These are phyloP conservation scores for Mycena metata DNA, from an alignment of 768 basidiomycete species.

Conservation along the genomic window DNA sequence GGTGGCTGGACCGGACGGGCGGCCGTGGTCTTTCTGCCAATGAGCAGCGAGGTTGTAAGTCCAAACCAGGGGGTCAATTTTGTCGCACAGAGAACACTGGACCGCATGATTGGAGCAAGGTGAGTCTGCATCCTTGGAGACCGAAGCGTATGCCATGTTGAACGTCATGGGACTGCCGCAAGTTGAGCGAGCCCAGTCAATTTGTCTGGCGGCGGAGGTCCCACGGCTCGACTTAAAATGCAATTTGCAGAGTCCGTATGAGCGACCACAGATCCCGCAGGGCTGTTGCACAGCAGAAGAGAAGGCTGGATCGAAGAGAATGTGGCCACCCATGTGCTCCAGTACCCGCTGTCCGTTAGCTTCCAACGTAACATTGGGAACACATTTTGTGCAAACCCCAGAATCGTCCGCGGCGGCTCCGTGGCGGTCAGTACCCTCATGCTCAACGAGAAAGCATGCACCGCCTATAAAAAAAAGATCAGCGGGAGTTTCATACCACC, in stretches of 20 bases:
- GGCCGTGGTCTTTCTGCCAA: background rate
- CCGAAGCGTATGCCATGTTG: slow-evolving; percentile 2
- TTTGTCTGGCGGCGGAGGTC: background rate
- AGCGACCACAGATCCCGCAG: background rate
- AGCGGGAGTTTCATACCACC: background rate
- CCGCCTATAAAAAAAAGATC: too few relatives aligned
- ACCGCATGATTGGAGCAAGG: slow-evolving; percentile 3
- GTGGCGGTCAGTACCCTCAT: background rate
- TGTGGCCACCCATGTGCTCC: background rate
- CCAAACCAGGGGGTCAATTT: background rate
- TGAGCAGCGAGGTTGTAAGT: slow-evolving; percentile 10
- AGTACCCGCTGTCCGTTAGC: too few relatives aligned
- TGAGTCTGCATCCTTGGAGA: slow-evolving; percentile 10
- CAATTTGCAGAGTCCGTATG: background rate
- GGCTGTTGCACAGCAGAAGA: background rate
- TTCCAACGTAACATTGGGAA: background rate
- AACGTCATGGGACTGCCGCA: background rate
- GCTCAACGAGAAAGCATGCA: background rate
- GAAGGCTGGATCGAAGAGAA: background rate
- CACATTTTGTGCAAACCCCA: background rate
- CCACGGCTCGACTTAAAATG: background rate
- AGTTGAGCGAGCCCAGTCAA: slow-evolving; percentile 1
- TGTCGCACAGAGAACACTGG: slow-evolving; percentile 5
- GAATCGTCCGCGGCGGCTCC: background rate
- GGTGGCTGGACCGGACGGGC: background rate